These are phyloP conservation scores for Pleurotus ostreatus DNA, from an alignment of 768 basidiomycete species.

Conservation along the genomic window DNA sequence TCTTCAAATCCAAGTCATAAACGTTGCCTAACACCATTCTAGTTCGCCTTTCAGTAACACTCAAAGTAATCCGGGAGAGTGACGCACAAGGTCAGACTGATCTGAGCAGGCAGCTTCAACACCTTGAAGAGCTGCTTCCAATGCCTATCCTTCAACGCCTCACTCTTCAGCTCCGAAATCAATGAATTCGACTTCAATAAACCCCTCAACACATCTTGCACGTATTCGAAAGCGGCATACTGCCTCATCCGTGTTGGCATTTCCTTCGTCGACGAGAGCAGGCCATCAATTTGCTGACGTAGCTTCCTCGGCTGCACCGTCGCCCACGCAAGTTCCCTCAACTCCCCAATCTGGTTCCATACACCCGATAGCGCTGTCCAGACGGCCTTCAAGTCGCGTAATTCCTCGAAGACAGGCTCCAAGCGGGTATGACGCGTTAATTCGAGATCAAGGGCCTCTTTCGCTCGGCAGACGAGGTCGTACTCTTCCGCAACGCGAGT, in stretches of 20 bases:
- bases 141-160: slow-evolving; percentile 94
- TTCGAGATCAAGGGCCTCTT: slow-evolving; percentile 95
- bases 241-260: slow-evolving; percentile 99
- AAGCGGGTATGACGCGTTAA: slow-evolving; percentile 85
- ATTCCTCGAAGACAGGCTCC: slow-evolving; percentile 91
- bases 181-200: slow-evolving; percentile 87
- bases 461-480: slow-evolving; percentile 91
- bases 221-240: slow-evolving; percentile 97
- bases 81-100: slow-evolving; percentile 69
- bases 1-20: slow-evolving; percentile 94
- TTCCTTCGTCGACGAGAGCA: slow-evolving; percentile 91
- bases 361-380: slow-evolving; percentile 99
- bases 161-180: slow-evolving; percentile 93
- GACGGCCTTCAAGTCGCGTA: slow-evolving; percentile 94
- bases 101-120: slow-evolving; percentile 68
- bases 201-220: slow-evolving; percentile 84
- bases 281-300: slow-evolving; percentile 88
- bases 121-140: slow-evolving; percentile 98
- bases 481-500: slow-evolving; percentile 91
- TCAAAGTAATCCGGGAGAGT: background rate
- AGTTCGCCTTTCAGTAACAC: background rate
- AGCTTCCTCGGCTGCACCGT: slow-evolving; percentile 93
- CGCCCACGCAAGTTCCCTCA: slow-evolving; percentile 87
- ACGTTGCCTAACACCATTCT: slow-evolving; percentile 94
- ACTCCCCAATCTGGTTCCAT: slow-evolving; percentile 88